These are phyloP conservation scores for Helicocarpus griseus DNA, from an alignment of 2,329 filamentous ascomycete species.

Conservation along the genomic window DNA sequence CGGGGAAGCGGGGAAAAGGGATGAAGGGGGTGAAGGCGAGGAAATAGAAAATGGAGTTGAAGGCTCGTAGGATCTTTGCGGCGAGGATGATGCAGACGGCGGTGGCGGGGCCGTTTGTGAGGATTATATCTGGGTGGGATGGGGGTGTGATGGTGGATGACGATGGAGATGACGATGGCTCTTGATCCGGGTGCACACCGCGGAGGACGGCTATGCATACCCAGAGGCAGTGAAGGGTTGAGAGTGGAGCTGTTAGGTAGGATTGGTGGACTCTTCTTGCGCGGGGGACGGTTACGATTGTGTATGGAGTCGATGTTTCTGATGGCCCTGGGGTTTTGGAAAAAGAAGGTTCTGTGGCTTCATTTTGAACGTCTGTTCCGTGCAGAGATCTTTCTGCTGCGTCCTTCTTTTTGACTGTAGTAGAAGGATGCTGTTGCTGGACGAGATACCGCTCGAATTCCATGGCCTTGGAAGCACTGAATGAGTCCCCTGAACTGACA, in stretches of 20 bases:
- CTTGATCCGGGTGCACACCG: conserved; percentile 27
- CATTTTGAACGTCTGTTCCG: neutral
- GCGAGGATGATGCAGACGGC: conserved; percentile 65
- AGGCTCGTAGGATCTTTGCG: conserved; percentile 46
- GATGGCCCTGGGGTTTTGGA: conserved; percentile 17
- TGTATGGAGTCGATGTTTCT: conserved; percentile 38
- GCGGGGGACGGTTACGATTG: conserved; percentile 60
- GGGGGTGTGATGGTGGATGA: conserved; percentile 15
- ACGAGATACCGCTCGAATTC: conserved; percentile 49
- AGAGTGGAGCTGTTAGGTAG: conserved; percentile 61
- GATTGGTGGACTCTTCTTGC: conserved; percentile 77
- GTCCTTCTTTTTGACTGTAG: neutral
- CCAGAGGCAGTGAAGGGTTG: conserved; percentile 55
- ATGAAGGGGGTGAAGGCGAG: conserved; percentile 22
- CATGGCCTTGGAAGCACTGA: conserved; percentile 54
- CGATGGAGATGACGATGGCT: conserved; percentile 12
- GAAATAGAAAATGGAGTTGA: conserved; percentile 22
- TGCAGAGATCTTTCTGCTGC: neutral
- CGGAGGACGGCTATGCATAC: conserved; percentile 50
- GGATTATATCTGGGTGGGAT: conserved; percentile 61
- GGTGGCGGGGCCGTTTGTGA: conserved; percentile 84
- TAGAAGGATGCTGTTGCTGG: neutral
- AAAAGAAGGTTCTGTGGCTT: conserved; percentile 24
- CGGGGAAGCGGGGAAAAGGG: conserved; percentile 7
- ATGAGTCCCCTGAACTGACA: conserved; percentile 63